Evolutionary conservation across 139 green algal genomes (phyloP).

Genomic region (Chlorella ohadii): DNA sequence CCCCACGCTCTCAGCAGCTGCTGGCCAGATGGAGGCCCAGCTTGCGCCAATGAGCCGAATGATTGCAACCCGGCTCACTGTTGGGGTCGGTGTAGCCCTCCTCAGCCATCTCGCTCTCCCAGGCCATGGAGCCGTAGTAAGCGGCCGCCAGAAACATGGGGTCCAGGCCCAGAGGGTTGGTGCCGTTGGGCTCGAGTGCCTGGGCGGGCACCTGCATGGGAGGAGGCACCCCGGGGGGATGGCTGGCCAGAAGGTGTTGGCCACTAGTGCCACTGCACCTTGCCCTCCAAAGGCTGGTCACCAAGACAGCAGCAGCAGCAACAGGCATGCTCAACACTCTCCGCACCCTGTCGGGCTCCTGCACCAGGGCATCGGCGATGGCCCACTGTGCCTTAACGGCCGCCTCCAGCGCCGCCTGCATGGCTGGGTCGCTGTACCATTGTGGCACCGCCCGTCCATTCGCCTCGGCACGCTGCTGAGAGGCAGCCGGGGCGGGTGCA

Average conservation of each 20-base stretch:
- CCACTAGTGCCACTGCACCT: no score
- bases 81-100: no score
- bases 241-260: no score
- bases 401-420: constrained; percentile 11
- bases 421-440: neutral
- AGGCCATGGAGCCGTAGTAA: constrained; percentile 4
- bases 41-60: no score
- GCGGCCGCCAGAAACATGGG: constrained; percentile 15
- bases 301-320: neutral
- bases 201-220: constrained; percentile 7
- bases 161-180: constrained; percentile 28
- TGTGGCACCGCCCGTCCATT: neutral
- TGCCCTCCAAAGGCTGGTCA: no score
- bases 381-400: constrained; percentile 14
- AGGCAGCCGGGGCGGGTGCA: neutral
- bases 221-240: neutral
- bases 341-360: constrained; percentile 6
- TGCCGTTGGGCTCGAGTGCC: constrained; percentile 10
- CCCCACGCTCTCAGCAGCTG: no score
- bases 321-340: no score
- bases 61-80: no score
- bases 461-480: neutral
- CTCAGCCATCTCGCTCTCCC: neutral
- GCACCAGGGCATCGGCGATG: neutral
- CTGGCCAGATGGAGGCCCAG: no score